These are phyloP conservation scores for Cantharellus cinnabarinus DNA, from an alignment of 768 basidiomycete genomes.

Conservation along the genomic window DNA sequence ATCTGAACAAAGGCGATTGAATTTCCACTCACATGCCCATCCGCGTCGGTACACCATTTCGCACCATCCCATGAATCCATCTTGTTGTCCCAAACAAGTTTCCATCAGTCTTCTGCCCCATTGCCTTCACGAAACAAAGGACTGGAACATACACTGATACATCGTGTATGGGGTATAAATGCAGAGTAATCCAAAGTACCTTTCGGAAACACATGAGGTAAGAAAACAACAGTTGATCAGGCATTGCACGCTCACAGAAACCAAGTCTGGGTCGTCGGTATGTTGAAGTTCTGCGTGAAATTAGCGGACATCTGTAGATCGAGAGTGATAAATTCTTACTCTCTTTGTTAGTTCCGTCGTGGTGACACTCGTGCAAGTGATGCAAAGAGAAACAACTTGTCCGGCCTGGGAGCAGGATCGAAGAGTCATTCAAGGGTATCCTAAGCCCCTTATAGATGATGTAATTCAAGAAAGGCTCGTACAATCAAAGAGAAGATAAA, in stretches of 20 bases:
- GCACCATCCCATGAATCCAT: constrained; percentile 73
- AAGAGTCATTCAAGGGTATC: background rate
- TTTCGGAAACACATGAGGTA: constrained; percentile 14
- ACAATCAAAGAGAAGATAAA: constrained; percentile 44
- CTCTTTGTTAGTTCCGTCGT: constrained; percentile 55
- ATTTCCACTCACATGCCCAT: constrained; percentile 52
- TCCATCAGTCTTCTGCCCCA: too few species aligned
- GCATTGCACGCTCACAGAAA: constrained; percentile 39
- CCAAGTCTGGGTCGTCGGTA: constrained; percentile 66
- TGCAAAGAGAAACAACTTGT: constrained; percentile 69
- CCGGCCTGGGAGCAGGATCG: constrained; percentile 25
- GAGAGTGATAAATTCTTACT: background rate
- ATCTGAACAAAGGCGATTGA: background rate
- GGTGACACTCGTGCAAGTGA: constrained; percentile 74
- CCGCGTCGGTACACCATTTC: constrained; percentile 52
- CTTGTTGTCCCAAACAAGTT: constrained; percentile 18
- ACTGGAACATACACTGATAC: constrained; percentile 47
- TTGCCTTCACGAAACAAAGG: background rate
- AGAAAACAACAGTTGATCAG: background rate
- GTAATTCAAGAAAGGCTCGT: too few species aligned
- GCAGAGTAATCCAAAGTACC: constrained; percentile 57
- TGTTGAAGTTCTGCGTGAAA: constrained; percentile 29
- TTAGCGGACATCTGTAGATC: background rate
- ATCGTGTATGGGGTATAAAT: constrained; percentile 80
- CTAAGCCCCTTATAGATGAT: background rate